Evolutionary conservation across 495 filamentous ascomycete species (phyloP).

Genomic region (Xylaria scruposa): DNA sequence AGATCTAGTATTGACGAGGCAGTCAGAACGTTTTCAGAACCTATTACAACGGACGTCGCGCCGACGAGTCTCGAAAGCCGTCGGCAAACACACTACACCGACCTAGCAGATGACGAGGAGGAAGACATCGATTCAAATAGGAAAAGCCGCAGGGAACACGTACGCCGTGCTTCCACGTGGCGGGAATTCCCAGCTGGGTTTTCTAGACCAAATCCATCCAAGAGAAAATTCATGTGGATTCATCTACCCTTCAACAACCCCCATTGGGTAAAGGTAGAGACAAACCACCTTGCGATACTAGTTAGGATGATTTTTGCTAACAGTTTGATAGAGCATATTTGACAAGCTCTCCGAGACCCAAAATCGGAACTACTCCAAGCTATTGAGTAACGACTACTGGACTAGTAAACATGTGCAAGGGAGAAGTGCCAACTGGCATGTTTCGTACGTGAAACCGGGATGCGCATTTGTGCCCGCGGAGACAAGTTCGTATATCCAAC

Average conservation of each 20-base stretch:
- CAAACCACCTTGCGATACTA: conserved; percentile 1
- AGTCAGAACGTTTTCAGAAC: conserved; percentile 41
- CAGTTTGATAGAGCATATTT: conserved; percentile 44
- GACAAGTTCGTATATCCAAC: conserved; percentile 43
- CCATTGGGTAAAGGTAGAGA: conserved; percentile 65
- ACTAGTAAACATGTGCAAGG: conserved; percentile 52
- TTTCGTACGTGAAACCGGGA: conserved; percentile 52
- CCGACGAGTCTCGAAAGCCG: conserved; percentile 25
- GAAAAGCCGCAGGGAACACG: conserved; percentile 1
- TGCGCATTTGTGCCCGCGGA: conserved; percentile 56
- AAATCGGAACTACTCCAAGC: conserved; percentile 45
- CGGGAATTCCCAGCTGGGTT: conserved; percentile 46
- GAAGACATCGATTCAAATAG: background rate
- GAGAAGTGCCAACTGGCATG: conserved; percentile 52
- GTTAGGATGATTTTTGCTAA: conserved; percentile 27
- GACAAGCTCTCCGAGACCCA: conserved; percentile 44
- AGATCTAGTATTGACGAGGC: conserved; percentile 14
- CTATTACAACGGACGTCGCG: conserved; percentile 28
- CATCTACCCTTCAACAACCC: conserved; percentile 72
- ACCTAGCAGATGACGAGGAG: background rate
- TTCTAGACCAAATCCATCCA: conserved; percentile 45
- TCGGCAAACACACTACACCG: conserved; percentile 10
- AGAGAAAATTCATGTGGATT: conserved; percentile 66
- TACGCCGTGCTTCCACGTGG: conserved; percentile 23
- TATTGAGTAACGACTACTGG: conserved; percentile 61